Evolutionary conservation across 306 rosid genomes (phyloP), one percentile per base, ranked within the genome.

Genomic region (Cucurbita maxima): DNA sequence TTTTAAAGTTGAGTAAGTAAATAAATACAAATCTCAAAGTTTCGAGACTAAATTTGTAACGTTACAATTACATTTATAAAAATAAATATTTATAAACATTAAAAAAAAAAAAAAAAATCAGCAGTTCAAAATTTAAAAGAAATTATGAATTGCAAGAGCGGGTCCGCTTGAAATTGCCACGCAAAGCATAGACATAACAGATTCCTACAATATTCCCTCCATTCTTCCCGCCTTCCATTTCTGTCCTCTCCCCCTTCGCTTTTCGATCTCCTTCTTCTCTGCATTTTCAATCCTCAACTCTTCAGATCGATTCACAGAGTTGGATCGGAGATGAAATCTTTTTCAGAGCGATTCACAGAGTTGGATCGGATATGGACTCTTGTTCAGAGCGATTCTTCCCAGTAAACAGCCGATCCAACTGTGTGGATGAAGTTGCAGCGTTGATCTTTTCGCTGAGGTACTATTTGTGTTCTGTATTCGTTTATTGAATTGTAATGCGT

Each of bases 151-250:
- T 43, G 47, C 8, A 43, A 43, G 14, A 8, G 58, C 11, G 10
- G 58, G 25, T 58, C 41, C 64, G 4, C 18, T 30, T 5, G 5
- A 58, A 11, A 58, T 57, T 57, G 16, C 38, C 7, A 22, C 36
- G 37, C n/a, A 58, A 30, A 11, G 25, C 74, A 48, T 45, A 25
- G 22, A 34, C 6, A 25, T 50, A 10, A 70, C 15, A 67, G 58
- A 70, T 70, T 50, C 74, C 44, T 25, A 70, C 44, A 47, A 70
- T 70, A 70, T 70, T 70, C 74, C 45, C 47, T 69, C 41, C 74
- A 48, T 69, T 69, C 8, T 48, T 69, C 58, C 40, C 14, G 30
- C 20, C 6, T 45, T 12, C 57, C 3, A 11, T 2, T 45, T 44
- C 38, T 12, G 3, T 43, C 43, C 1, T 44, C 54, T 22, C 8